A percentile compares a stretch with the other conserved stretches of the same genome.
phyloP scores from a whole-genome alignment of 1,139 yeast species.

The Scheffersomyces titani region DNA sequence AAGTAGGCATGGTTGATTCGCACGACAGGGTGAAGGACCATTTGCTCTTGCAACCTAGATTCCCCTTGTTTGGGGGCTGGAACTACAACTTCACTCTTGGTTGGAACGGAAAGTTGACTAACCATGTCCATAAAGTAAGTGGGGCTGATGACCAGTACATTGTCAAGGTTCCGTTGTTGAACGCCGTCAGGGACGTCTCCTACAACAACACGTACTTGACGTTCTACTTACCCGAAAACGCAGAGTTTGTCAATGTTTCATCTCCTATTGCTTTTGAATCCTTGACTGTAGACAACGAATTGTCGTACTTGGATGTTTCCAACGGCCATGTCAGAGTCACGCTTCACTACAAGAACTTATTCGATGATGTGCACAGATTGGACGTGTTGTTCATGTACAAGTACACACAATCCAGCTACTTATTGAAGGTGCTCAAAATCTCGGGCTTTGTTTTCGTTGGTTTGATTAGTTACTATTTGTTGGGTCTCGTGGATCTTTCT shows the following conservation, averaged over 20 bases:
- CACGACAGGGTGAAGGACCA: constrained; percentile 52
- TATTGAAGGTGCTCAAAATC: constrained; percentile 67
- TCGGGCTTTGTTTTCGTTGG: constrained; percentile 66
- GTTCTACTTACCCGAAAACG: constrained; percentile 87
- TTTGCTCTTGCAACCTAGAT: constrained; percentile 77
- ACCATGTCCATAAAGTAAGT: constrained; percentile 48
- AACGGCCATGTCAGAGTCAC: constrained; percentile 82
- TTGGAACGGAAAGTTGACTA: constrained; percentile 67
- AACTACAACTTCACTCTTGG: constrained; percentile 92
- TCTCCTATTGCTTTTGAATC: constrained; percentile 54
- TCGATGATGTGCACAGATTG: constrained; percentile 66
- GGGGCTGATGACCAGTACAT: constrained; percentile 55
- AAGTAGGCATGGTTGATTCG: constrained; percentile 94
- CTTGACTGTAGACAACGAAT: constrained; percentile 42
- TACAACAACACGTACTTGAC: constrained; percentile 65
- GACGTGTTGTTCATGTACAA: constrained; percentile 64
- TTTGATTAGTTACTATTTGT: constrained; percentile 56
- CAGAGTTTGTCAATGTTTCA: constrained; percentile 59
- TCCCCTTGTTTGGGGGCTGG: constrained; percentile 96
- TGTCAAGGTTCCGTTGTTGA: constrained; percentile 68
- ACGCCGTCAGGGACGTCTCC: constrained; percentile 67
- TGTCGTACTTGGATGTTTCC: constrained; percentile 73
- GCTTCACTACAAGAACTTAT: constrained; percentile 59
- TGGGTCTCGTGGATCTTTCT: constrained; percentile 41
- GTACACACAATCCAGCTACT: constrained; percentile 53